These are phyloP conservation scores for Vanrija sp. DNA, from an alignment of 1,284 basidiomycete species.

Conservation along the genomic window DNA sequence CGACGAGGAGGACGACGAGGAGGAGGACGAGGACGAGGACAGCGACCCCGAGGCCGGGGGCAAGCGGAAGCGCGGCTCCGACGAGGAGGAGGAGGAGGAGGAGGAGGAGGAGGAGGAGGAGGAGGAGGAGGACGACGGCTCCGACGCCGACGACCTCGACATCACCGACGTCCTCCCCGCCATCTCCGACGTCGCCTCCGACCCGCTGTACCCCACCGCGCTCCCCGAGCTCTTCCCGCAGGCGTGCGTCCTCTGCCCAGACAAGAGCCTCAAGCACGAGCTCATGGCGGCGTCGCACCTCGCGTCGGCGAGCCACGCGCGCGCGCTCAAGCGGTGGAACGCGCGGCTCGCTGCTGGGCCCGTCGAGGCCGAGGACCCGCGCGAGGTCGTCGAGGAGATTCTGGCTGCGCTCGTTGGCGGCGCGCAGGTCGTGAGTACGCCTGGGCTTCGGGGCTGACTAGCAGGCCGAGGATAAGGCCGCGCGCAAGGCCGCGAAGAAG, in stretches of 20 bases:
- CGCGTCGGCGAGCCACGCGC: conserved; percentile 15
- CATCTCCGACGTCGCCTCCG: conserved; percentile 58
- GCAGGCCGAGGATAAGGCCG: background rate
- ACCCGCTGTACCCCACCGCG: conserved; percentile 53
- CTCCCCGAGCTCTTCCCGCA: conserved; percentile 49
- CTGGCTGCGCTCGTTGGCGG: conserved; percentile 10
- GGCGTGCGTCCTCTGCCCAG: conserved; percentile 69
- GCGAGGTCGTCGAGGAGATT: conserved; percentile 31
- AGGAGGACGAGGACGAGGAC: background rate
- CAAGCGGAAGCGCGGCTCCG: conserved; percentile 1
- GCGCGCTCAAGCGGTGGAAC: conserved; percentile 28
- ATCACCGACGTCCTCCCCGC: conserved; percentile 49
- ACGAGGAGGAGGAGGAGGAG: too few relatives aligned
- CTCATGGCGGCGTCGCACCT: conserved; percentile 62
- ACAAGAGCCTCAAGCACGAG: conserved; percentile 63
- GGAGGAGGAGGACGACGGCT: conserved; percentile 9
- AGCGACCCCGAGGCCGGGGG: conserved; percentile 1
- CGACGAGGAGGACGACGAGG: background rate
- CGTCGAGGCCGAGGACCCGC: conserved; percentile 19
- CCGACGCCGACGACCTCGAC: background rate
- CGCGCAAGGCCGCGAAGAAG: conserved; percentile 5
- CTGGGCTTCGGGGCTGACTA: background rate
- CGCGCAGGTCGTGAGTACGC: background rate
- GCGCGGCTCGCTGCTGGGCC: conserved; percentile 7
- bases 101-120: conserved; percentile 15